Percentiles rank a stretch among this genome's conserved stretches.
Evolutionary conservation across 225 moss, liverwort and hornwort genomes (phyloP).

Genomic region (Antitrichia curtipendula): DNA sequence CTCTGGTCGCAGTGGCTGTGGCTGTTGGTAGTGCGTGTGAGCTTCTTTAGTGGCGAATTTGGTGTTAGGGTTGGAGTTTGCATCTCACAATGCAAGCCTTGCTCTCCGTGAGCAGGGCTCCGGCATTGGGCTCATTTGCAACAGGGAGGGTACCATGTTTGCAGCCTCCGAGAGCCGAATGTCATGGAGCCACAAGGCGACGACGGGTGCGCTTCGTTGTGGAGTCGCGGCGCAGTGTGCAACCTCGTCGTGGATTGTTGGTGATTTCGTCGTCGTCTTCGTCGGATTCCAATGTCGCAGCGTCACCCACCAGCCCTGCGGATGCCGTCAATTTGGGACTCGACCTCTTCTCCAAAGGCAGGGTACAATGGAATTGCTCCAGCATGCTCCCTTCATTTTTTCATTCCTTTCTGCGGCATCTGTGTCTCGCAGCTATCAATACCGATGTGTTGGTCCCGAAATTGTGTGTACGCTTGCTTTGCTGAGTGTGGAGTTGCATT

Average conservation of each 20-base stretch:
- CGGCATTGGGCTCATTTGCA: background rate
- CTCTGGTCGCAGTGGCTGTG: background rate
- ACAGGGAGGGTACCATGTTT: background rate
- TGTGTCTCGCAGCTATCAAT: background rate
- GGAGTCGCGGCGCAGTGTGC: background rate
- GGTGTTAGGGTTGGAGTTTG: background rate
- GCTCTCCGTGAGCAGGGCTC: conserved; percentile 28
- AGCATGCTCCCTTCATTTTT: background rate
- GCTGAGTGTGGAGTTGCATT: background rate
- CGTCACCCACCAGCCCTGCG: conserved; percentile 41
- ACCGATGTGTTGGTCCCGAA: background rate
- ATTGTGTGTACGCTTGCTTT: background rate
- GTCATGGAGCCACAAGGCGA: background rate
- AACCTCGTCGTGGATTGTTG: background rate
- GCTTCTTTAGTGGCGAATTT: background rate
- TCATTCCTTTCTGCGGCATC: background rate
- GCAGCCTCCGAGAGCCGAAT: background rate
- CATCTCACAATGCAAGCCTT: conserved; percentile 20
- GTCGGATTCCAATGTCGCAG: conserved; percentile 3
- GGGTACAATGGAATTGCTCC: conserved; percentile 48
- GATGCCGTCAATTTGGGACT: conserved; percentile 74
- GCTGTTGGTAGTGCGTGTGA: background rate
- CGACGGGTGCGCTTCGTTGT: background rate
- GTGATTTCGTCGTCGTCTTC: background rate
- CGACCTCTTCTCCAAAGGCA: conserved; percentile 80